These are phyloP conservation scores for Oxyria digyna DNA, from an alignment of 148 eudicot genomes.

Conservation along the genomic window DNA sequence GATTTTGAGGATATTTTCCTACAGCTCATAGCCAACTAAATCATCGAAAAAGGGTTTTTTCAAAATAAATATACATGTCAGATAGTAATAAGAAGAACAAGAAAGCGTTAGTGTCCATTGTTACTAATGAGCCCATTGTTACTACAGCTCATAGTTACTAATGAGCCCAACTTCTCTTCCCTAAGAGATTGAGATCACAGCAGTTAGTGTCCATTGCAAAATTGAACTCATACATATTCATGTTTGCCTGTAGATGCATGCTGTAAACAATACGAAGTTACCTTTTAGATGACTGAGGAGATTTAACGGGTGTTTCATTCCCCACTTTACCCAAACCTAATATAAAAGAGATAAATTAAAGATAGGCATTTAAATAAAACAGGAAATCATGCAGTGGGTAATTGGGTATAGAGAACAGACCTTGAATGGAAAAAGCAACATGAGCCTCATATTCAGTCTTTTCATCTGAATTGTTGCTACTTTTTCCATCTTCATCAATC, in stretches of 20 bases:
- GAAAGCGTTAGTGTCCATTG: no score
- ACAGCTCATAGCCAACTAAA: not conserved
- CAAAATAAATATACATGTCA: not conserved
- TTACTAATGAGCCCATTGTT: no score
- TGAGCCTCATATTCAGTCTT: not conserved
- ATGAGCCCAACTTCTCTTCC: not conserved
- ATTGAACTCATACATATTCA: not conserved
- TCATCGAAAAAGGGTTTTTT: not conserved
- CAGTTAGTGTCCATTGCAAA: not conserved
- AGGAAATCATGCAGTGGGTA: not conserved
- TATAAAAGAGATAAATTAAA: not conserved
- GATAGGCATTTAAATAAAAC: not conserved
- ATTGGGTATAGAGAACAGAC: slow-evolving; percentile 1
- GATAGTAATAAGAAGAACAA: not conserved
- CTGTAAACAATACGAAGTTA: not conserved
- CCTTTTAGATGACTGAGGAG: slow-evolving; percentile 4
- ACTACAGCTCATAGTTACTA: not conserved
- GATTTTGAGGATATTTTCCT: not conserved
- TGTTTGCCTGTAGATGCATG: not conserved
- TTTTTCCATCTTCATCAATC: slow-evolving; percentile 8
- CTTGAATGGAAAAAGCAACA: slow-evolving; percentile 8
- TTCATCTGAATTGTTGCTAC: not conserved
- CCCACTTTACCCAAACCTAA: slow-evolving; percentile 9
- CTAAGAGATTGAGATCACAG: not conserved
- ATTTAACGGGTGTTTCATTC: not conserved